Percentiles rank a stretch among this genome's conserved stretches.
Evolutionary conservation across 2,329 filamentous ascomycete genomes (phyloP).

Genomic region (Cyphellophora attinorum): DNA sequence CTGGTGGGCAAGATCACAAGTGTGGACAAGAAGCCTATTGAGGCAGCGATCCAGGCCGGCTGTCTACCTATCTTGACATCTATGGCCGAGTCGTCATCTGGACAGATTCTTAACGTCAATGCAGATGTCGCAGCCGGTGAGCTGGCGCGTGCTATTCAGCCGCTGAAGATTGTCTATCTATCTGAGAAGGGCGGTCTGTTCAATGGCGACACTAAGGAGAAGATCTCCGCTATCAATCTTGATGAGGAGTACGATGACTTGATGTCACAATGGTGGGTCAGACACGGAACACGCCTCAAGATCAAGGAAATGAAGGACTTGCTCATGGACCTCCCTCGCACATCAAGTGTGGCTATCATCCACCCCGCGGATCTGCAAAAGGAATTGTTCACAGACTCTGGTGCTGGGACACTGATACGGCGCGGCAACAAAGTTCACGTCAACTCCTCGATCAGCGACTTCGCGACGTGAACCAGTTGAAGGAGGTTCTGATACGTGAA

Average conservation of each 20-base stretch:
- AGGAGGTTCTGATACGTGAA: slow-evolving; percentile 72
- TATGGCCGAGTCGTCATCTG: slow-evolving; percentile 87
- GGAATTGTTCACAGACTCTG: slow-evolving; percentile 92
- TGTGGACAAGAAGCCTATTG: slow-evolving; percentile 82
- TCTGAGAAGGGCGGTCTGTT: slow-evolving; percentile 96
- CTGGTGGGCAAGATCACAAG: slow-evolving; percentile 91
- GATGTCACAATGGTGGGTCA: slow-evolving; percentile 91
- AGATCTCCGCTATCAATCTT: slow-evolving; percentile 94
- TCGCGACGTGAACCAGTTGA: slow-evolving; percentile 69
- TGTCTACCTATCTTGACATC: slow-evolving; percentile 91
- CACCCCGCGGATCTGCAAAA: slow-evolving; percentile 93
- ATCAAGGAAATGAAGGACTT: slow-evolving; percentile 97
- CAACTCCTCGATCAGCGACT: slow-evolving; percentile 60
- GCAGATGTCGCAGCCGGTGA: slow-evolving; percentile 94
- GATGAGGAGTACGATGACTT: slow-evolving; percentile 91
- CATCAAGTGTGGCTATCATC: slow-evolving; percentile 93
- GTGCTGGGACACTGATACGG: slow-evolving; percentile 85
- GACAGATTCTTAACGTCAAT: slow-evolving; percentile 93
- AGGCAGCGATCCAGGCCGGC: slow-evolving; percentile 80
- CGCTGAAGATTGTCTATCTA: slow-evolving; percentile 96
- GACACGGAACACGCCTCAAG: slow-evolving; percentile 89
- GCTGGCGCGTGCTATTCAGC: slow-evolving; percentile 77
- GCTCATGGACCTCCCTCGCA: slow-evolving; percentile 75
- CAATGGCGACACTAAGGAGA: slow-evolving; percentile 84
- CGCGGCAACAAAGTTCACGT: slow-evolving; percentile 82